Percentiles rank a stretch among this genome's conserved stretches.
These are phyloP conservation scores for Plasmodium berghei DNA, from an alignment of 169 alveolate genomes.

Conservation along the genomic window DNA sequence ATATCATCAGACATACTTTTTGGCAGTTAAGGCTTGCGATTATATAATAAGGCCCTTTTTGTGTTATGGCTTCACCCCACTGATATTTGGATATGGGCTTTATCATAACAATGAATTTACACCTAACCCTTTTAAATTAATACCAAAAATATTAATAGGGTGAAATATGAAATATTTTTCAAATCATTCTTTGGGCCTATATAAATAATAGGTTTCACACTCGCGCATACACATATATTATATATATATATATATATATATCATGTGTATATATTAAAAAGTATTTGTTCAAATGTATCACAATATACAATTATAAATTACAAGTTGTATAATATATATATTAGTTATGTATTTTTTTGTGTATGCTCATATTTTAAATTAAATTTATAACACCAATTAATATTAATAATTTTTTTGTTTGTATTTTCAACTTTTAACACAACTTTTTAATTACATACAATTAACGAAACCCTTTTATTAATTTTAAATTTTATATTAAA, in stretches of 20 bases:
- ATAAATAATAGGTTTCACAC: too few relatives aligned
- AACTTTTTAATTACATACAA: neutral
- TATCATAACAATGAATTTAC: conserved; percentile 68
- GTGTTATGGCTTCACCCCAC: conserved; percentile 64
- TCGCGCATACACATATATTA: too few relatives aligned
- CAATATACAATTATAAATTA: too few relatives aligned
- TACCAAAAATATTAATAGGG: conserved; percentile 64
- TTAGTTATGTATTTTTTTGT: too few relatives aligned
- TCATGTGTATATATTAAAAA: too few relatives aligned
- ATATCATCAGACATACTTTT: conserved; percentile 27
- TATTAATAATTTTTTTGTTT: neutral
- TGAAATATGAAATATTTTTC: neutral
- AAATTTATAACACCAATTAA: neutral
- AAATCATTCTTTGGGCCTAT: too few relatives aligned
- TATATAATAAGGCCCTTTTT: conserved; percentile 57
- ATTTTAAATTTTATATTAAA: neutral
- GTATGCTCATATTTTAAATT: neutral
- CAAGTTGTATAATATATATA: too few relatives aligned
- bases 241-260: too few relatives aligned
- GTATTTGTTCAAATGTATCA: too few relatives aligned
- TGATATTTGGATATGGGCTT: conserved; percentile 75
- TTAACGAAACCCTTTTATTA: neutral
- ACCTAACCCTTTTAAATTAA: conserved; percentile 49
- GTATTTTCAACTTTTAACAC: neutral
- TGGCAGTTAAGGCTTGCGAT: conserved; percentile 42